These are phyloP conservation scores for Jatropha multifida DNA, from an alignment of 441 rosid species.

Conservation along the genomic window DNA sequence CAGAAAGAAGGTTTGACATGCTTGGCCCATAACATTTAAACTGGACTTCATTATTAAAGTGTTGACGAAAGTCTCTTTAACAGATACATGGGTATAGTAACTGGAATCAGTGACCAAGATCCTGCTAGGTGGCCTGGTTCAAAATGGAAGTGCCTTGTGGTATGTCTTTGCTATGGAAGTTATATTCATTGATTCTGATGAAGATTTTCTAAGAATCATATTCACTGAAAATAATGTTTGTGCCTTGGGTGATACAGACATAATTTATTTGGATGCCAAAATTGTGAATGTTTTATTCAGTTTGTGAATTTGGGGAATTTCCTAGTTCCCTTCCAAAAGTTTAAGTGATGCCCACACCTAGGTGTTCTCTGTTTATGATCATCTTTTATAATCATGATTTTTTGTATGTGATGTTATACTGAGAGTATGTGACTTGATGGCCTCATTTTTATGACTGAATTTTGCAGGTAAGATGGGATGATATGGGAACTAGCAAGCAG, in stretches of 20 bases:
- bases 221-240: not conserved
- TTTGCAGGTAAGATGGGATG: constrained; percentile 90
- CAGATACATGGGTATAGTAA: constrained; percentile 78
- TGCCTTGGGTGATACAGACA: no score
- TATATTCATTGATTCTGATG: not conserved
- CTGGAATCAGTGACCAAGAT: constrained; percentile 74
- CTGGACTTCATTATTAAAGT: not conserved
- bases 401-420: not conserved
- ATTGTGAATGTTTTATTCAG: no score
- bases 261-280: no score
- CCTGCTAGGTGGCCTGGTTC: constrained; percentile 92
- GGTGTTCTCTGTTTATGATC: not conserved
- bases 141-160: constrained; percentile 92
- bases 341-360: not conserved
- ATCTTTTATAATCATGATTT: constrained; percentile 8
- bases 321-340: not conserved
- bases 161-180: constrained; percentile 30
- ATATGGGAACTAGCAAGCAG: constrained; percentile 51
- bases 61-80: constrained; percentile 19
- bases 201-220: not conserved
- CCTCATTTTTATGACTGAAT: not conserved
- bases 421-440: not conserved
- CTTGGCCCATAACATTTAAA: constrained; percentile 10
- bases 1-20: constrained; percentile 72
- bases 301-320: no score